Evolutionary conservation across 2,329 filamentous ascomycete species (phyloP).

Genomic region (Rhynchosporium graminicola): DNA sequence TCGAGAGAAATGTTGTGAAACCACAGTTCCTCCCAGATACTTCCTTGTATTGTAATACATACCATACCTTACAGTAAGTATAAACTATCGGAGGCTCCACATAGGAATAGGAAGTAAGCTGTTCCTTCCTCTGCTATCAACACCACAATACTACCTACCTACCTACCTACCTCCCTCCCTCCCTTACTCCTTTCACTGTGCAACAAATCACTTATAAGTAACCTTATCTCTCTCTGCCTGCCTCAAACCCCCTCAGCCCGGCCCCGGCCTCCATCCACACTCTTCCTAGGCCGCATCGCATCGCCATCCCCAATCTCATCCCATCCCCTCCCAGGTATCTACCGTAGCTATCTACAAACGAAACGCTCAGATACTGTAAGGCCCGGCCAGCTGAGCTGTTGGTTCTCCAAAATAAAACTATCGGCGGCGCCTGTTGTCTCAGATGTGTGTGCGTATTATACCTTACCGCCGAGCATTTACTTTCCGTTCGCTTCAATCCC

Average conservation of each 20-base stretch:
- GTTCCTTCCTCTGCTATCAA: neutral
- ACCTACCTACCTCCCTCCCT: neutral
- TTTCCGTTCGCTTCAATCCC: neutral
- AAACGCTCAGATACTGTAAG: slow-evolving; percentile 8
- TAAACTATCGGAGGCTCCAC: too few species aligned
- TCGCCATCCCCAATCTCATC: too few species aligned
- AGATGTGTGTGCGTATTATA: neutral
- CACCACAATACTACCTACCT: neutral
- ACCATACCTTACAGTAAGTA: too few species aligned
- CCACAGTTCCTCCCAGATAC: too few species aligned
- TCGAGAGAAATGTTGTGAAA: too few species aligned
- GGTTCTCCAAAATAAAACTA: neutral
- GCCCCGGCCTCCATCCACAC: neutral
- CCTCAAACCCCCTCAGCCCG: neutral
- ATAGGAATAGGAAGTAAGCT: neutral
- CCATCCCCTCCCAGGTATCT: too few species aligned
- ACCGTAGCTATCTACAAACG: neutral
- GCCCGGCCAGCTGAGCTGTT: neutral
- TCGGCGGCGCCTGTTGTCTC: slow-evolving; percentile 5
- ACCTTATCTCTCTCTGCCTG: too few species aligned
- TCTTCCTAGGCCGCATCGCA: slow-evolving; percentile 3
- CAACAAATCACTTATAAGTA: neutral
- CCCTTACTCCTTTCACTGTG: neutral
- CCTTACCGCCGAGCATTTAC: neutral
- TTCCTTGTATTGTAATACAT: too few species aligned